A percentile compares a stretch with the other conserved stretches of the same genome.
Evolutionary conservation across 495 filamentous ascomycete species (phyloP).

Genomic region (Tirmania nivea): DNA sequence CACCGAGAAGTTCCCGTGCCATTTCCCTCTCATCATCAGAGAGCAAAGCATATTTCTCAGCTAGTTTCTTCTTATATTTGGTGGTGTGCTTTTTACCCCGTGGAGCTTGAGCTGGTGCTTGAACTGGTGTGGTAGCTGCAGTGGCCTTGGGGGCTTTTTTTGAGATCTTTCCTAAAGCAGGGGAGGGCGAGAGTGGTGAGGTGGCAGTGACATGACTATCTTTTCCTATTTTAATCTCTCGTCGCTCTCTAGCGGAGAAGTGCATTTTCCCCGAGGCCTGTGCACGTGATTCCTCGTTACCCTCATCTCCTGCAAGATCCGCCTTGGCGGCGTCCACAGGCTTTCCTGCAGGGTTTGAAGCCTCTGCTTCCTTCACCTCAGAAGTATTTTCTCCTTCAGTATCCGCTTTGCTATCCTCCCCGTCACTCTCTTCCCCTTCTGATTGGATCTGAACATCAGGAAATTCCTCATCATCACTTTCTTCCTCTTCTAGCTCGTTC

Average conservation of each 20-base stretch:
- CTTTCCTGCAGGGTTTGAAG: background rate
- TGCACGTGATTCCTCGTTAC: constrained; percentile 1
- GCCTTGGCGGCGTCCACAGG: constrained; percentile 1
- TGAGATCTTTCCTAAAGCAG: constrained; percentile 2
- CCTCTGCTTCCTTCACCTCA: background rate
- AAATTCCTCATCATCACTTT: constrained; percentile 2
- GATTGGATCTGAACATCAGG: background rate
- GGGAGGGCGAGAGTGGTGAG: constrained; percentile 8
- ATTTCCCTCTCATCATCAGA: background rate
- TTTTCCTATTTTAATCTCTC: constrained; percentile 28
- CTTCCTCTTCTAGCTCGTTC: background rate
- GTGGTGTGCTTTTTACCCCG: constrained; percentile 31
- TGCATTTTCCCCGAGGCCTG: constrained; percentile 16
- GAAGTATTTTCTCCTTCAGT: background rate
- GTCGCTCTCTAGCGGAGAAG: constrained; percentile 30
- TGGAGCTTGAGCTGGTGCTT: constrained; percentile 21
- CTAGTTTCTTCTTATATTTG: background rate
- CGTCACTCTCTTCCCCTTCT: constrained; percentile 6
- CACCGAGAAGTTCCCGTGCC: background rate
- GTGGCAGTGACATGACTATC: constrained; percentile 12
- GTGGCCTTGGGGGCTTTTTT: background rate
- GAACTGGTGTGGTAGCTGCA: background rate
- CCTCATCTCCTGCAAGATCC: background rate
- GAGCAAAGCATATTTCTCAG: background rate
- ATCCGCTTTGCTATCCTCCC: constrained; percentile 13